phyloP scores from a whole-genome alignment of 2,329 filamentous ascomycete genomes.

The Epichloe scottii region DNA sequence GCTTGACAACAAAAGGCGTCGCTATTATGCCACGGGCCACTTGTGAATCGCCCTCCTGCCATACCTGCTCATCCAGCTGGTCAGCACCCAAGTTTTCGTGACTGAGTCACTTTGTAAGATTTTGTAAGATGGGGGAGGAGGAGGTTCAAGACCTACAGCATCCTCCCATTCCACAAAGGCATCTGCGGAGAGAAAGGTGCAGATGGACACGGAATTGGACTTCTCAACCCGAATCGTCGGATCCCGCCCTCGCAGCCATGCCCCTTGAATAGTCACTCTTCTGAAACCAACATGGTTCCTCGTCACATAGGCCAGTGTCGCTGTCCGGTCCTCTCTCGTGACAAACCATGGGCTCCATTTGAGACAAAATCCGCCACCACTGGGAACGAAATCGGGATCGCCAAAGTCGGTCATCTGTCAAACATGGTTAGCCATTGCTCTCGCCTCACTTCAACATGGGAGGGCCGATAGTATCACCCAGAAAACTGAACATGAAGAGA shows the following conservation, averaged over 20 bases:
- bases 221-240: conserved; percentile 27
- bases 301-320: conserved; percentile 37
- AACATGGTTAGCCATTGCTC: background rate
- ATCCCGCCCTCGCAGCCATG: conserved; percentile 22
- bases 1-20: conserved; percentile 35
- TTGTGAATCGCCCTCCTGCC: conserved; percentile 23
- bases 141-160: conserved; percentile 21
- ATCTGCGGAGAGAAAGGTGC: conserved; percentile 36
- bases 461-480: too few relatives aligned
- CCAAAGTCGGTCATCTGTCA: conserved; percentile 16
- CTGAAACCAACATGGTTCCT: conserved; percentile 44
- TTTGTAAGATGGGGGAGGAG: background rate
- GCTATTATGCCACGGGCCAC: conserved; percentile 41
- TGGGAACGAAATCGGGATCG: conserved; percentile 38
- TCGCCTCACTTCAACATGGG: too few relatives aligned
- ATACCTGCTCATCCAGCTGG: conserved; percentile 24
- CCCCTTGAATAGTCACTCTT: conserved; percentile 27
- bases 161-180: conserved; percentile 46
- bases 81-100: background rate
- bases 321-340: conserved; percentile 20
- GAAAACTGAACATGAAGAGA: background rate
- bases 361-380: conserved; percentile 36
- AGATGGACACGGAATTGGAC: conserved; percentile 33
- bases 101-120: too few relatives aligned
- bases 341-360: conserved; percentile 43